phyloP scores from a whole-genome alignment of 148 eudicot genomes.

The Rhododendron kiyosumense region DNA sequence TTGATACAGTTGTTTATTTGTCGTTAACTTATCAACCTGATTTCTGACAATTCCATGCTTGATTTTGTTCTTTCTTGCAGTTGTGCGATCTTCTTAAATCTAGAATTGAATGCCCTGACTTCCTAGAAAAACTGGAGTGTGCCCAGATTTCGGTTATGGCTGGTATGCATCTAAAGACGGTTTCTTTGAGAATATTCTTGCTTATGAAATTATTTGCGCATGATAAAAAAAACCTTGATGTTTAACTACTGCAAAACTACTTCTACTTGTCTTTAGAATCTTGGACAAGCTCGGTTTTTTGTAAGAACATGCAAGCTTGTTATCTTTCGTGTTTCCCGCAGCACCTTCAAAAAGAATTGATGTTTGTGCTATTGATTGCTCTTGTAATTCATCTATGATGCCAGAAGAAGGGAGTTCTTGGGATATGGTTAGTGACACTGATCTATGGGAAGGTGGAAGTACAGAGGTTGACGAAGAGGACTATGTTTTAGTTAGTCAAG shows the following conservation, averaged over 20 bases:
- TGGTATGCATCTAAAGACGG: conserved; percentile 37
- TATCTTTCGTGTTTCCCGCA: neutral
- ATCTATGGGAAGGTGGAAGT: conserved; percentile 75
- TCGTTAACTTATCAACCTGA: neutral
- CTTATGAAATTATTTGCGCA: neutral
- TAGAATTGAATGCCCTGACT: conserved; percentile 65
- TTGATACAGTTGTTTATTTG: neutral
- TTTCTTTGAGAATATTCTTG: neutral
- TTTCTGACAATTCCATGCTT: neutral
- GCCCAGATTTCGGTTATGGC: conserved; percentile 55
- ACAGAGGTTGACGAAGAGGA: conserved; percentile 60
- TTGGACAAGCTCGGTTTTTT: neutral
- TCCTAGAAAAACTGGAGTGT: conserved; percentile 64
- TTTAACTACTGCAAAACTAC: neutral
- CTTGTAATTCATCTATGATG: conserved; percentile 16
- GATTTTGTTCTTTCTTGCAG: conserved; percentile 36
- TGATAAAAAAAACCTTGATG: neutral
- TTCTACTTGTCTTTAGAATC: neutral
- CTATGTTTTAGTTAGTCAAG: conserved; percentile 81
- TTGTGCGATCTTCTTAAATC: conserved; percentile 65
- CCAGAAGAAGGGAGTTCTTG: conserved; percentile 87
- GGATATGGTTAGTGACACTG: conserved; percentile 88
- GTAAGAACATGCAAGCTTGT: neutral
- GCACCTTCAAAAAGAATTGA: neutral
- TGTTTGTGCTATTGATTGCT: neutral